Evolutionary conservation across 139 green algal genomes (phyloP).

Genomic region (Yamagishiella unicocca): DNA sequence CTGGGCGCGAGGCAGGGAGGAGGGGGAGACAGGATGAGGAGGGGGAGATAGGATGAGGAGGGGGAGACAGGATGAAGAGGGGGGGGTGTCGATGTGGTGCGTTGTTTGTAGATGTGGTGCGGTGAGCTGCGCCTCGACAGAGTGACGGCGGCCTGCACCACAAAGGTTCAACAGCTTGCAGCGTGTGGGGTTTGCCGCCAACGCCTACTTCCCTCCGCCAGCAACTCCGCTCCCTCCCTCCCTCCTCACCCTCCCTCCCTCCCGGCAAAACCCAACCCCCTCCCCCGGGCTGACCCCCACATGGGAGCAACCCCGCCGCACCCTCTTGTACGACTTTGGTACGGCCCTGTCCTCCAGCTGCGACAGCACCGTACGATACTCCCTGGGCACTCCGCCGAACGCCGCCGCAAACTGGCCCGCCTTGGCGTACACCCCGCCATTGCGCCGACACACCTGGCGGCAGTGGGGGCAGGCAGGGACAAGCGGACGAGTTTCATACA

Average conservation of each 20-base stretch:
- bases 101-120: no score
- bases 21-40: background rate
- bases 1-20: background rate
- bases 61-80: background rate
- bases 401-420: constrained; percentile 84
- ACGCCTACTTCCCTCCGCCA: no score
- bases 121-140: no score
- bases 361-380: constrained; percentile 77
- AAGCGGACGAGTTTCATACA: no score
- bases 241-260: background rate
- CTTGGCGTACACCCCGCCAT: constrained; percentile 93
- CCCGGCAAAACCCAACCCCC: background rate
- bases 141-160: no score
- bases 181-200: no score
- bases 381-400: constrained; percentile 69
- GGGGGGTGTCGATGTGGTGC: background rate
- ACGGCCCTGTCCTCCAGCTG: constrained; percentile 82
- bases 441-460: constrained; percentile 70
- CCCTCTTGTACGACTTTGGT: constrained; percentile 62
- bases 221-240: background rate
- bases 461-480: no score
- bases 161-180: no score
- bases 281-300: background rate
- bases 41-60: background rate
- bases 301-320: background rate